Percentiles rank a stretch among this genome's conserved stretches.
phyloP scores from a whole-genome alignment of 208 protist genomes.

The Acanthamoeba lenticulata region DNA sequence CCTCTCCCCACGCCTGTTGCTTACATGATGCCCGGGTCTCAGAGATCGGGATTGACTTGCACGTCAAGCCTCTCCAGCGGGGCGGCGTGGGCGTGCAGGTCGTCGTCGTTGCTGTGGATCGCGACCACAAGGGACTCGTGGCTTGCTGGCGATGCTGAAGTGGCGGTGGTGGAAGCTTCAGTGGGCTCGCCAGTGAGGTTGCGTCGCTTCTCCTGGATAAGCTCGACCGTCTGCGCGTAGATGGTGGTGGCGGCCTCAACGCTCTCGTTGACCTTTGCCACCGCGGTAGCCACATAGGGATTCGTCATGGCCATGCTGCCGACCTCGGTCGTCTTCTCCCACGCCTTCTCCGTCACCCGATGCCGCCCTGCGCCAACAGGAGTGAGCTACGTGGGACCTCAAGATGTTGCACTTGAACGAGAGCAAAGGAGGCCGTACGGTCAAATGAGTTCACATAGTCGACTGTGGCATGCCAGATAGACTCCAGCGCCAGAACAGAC shows the following conservation, averaged over 20 bases:
- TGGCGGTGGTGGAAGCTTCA: background rate
- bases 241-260: background rate
- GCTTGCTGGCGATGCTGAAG: background rate
- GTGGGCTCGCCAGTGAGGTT: background rate
- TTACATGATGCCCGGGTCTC: too few species aligned
- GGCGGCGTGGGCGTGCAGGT: background rate
- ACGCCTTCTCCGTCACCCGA: background rate
- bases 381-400: background rate
- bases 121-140: background rate
- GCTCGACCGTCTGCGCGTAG: conserved; percentile 23
- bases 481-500: background rate
- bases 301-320: background rate
- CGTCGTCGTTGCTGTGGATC: background rate
- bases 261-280: background rate
- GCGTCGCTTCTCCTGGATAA: conserved; percentile 30
- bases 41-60: too few species aligned
- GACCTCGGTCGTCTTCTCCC: background rate
- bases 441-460: background rate
- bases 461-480: background rate
- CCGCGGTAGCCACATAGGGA: background rate
- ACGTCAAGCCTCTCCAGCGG: background rate
- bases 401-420: background rate
- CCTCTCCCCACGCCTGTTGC: too few species aligned
- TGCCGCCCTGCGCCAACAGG: background rate
- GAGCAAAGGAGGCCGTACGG: background rate